Evolutionary conservation across 2,329 filamentous ascomycete species (phyloP).

Genomic region (Uncinocarpus reesii): DNA sequence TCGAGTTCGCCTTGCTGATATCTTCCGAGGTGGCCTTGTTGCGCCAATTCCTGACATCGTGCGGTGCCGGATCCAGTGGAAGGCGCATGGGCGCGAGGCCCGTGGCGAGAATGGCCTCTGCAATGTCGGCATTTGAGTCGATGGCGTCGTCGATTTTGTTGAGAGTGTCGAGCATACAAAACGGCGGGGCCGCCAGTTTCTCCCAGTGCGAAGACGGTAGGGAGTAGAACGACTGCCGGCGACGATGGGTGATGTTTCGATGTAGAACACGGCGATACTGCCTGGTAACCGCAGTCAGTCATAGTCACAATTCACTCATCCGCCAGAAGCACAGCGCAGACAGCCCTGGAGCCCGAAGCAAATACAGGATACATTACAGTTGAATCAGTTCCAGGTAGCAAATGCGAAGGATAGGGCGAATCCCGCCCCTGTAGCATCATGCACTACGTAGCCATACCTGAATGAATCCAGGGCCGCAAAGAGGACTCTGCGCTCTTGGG

Average conservation of each 20-base stretch:
- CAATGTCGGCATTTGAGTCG: slow-evolving; percentile 73
- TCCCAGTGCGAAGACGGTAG: slow-evolving; percentile 75
- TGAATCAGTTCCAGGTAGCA: too few relatives aligned
- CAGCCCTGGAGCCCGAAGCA: too few relatives aligned
- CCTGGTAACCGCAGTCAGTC: slow-evolving; percentile 37
- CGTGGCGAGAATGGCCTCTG: slow-evolving; percentile 62
- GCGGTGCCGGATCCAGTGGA: slow-evolving; percentile 28
- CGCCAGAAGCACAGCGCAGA: too few relatives aligned
- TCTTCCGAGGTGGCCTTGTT: slow-evolving; percentile 62
- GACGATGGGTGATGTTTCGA: slow-evolving; percentile 80
- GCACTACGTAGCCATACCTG: slow-evolving; percentile 50
- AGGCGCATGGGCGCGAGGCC: slow-evolving; percentile 59
- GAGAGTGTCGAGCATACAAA: slow-evolving; percentile 70
- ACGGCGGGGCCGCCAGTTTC: slow-evolving; percentile 68
- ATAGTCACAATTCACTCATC: too few relatives aligned
- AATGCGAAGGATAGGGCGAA: too few relatives aligned
- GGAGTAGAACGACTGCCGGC: slow-evolving; percentile 86
- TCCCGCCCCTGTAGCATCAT: too few relatives aligned
- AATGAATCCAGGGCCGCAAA: slow-evolving; percentile 82
- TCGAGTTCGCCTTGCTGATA: slow-evolving; percentile 84
- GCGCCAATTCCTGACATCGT: slow-evolving; percentile 50
- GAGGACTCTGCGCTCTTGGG: slow-evolving; percentile 70
- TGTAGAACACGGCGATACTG: slow-evolving; percentile 79
- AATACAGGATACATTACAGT: too few relatives aligned
- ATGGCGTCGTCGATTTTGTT: slow-evolving; percentile 76